Evolutionary conservation across 2,329 filamentous ascomycete species (phyloP).

Genomic region (Trichoderma sp.): DNA sequence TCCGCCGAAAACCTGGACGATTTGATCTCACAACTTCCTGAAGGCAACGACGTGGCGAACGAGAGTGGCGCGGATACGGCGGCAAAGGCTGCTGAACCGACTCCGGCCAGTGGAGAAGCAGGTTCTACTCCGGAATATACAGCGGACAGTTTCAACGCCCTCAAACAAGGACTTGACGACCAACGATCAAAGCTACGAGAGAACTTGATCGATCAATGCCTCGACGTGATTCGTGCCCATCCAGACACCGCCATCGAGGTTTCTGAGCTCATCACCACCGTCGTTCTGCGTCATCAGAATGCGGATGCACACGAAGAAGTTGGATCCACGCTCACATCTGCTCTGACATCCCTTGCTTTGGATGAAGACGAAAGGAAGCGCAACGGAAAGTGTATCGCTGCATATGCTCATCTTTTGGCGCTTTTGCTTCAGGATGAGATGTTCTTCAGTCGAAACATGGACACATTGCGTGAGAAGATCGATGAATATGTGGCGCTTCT

Average conservation of each 20-base stretch:
- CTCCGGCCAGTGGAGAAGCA: conserved; percentile 28
- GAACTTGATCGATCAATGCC: conserved; percentile 82
- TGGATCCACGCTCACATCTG: conserved; percentile 79
- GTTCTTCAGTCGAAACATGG: conserved; percentile 78
- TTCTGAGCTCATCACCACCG: conserved; percentile 78
- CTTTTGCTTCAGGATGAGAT: conserved; percentile 79
- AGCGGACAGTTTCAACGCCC: conserved; percentile 32
- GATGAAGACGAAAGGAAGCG: conserved; percentile 68
- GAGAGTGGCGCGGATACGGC: conserved; percentile 33
- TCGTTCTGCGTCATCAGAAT: conserved; percentile 62
- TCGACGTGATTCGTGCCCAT: conserved; percentile 88
- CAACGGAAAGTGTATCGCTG: conserved; percentile 67
- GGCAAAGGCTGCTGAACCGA: conserved; percentile 23
- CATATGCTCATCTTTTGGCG: conserved; percentile 89
- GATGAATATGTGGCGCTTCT: conserved; percentile 77
- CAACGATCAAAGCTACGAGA: conserved; percentile 72
- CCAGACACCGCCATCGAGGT: conserved; percentile 88
- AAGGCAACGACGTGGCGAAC: conserved; percentile 31
- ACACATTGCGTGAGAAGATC: conserved; percentile 76
- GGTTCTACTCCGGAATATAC: conserved; percentile 29
- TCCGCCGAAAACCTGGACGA: conserved; percentile 38
- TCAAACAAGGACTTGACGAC: conserved; percentile 78
- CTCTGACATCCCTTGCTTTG: conserved; percentile 69
- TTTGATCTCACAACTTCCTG: conserved; percentile 35
- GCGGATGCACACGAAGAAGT: conserved; percentile 68